Conservation (phyloP, 192 early-diverging fungal species). For the Backusella tuberculispora region DNA sequence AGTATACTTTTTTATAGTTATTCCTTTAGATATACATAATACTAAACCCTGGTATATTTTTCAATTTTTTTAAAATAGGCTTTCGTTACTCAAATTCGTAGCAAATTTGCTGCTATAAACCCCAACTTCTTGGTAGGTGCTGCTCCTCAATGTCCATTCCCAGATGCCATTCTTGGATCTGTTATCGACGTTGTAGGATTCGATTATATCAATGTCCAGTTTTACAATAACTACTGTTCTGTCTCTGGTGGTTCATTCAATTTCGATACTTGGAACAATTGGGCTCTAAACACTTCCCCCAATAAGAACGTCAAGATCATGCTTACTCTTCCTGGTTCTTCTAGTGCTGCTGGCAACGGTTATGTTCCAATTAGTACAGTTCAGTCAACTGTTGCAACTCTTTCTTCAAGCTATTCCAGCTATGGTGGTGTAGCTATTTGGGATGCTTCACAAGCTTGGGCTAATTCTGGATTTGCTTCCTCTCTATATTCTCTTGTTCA, state of each 20-base stretch:
- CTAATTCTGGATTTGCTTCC: conserved; percentile 43
- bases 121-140: conserved; percentile 56
- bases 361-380: conserved; percentile 59
- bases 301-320: conserved; percentile 71
- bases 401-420: conserved; percentile 52
- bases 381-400: conserved; percentile 42
- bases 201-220: conserved; percentile 76
- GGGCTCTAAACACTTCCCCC: conserved; percentile 59
- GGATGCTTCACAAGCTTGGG: conserved; percentile 71
- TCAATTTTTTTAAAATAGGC: conserved; percentile 14
- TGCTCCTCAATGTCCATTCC: conserved; percentile 79
- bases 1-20: not conserved
- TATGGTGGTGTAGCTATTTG: conserved; percentile 79
- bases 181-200: conserved; percentile 62
- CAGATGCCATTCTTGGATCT: conserved; percentile 69
- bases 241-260: conserved; percentile 62
- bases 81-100: conserved; percentile 60
- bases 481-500: conserved; percentile 30
- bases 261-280: conserved; percentile 72
- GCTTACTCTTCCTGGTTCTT: conserved; percentile 70
- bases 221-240: conserved; percentile 83
- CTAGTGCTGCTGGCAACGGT: conserved; percentile 60
- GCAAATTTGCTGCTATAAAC: conserved; percentile 47
- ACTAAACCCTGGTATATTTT: no score
- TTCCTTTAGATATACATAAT: not conserved